Base-by-base conservation (phyloP, 2,329 filamentous ascomycete species). In the Ophiocordyceps camponoti-saundersi region DNA sequence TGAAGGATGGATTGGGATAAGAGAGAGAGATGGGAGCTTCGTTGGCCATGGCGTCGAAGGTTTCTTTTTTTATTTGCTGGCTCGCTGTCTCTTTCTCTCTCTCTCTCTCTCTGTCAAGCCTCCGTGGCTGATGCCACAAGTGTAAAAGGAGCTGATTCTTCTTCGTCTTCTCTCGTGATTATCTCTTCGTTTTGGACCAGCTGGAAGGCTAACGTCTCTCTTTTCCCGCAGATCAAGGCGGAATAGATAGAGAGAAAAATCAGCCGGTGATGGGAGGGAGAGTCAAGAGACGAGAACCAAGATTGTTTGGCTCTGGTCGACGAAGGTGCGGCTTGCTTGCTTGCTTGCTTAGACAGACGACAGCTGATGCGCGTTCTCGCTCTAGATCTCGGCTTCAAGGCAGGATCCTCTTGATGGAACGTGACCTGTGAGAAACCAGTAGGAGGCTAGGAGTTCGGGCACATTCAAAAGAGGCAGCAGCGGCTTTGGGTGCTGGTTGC, bases 1-100 rank as follows among this genome's bases (percentile, higher is more conserved):
- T 53, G 11, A 55, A 46, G n/a, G 54, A 55, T 6, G 50, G 53
- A 22, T 56, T 57, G 18, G 53, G 53, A 26, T 57, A 57, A 3
- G 55, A 48, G 3, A 55, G 51, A 22, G 49, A 45, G 29, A 48
- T 47, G 32, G 30, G 21, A 41, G 40, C 29, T 15, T 44, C 49
- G 32, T 44, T 23, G 40, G 46, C 30, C 48, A 49, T 49, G 18
- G 20, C 18, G 41, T 42, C 16, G 13, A 13, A 13, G 18, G 2
- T 20, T 12, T n/a, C n/a, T 11, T n/a, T 41, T 10, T 21, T 20
- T 15, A 16, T n/a, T 13, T 36, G 34, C 6, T 36, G 11, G 34
- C 36, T 36, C 16, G 5, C 16, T n/a, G 3, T 13, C 32, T 36
- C 32, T n/a, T 11, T 36, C 13, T 18, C n/a, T 6, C 20, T 13